Evolutionary conservation across 1,284 basidiomycete genomes (phyloP).

Genomic region (Moniliophthora roreri): DNA sequence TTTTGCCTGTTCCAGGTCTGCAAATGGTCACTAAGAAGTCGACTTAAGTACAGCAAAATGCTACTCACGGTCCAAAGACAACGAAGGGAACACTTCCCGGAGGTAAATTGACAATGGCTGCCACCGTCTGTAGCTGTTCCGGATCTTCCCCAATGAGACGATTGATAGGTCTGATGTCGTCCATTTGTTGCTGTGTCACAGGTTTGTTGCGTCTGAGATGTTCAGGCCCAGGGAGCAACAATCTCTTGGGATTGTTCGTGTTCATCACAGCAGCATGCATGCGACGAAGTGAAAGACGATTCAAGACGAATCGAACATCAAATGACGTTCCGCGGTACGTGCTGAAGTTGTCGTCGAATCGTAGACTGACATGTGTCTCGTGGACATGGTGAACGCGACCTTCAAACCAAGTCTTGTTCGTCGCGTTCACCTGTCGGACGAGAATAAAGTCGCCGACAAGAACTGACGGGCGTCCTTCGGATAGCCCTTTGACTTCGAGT

Average conservation of each 20-base stretch:
- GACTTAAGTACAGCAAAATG: background rate
- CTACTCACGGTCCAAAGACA: slow-evolving; percentile 53
- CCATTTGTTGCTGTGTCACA: slow-evolving; percentile 25
- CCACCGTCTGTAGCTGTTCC: slow-evolving; percentile 46
- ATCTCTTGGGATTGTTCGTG: slow-evolving; percentile 31
- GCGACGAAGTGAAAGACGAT: slow-evolving; percentile 46
- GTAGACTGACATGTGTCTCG: slow-evolving; percentile 38
- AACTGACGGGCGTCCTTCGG: slow-evolving; percentile 49
- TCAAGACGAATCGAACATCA: slow-evolving; percentile 49
- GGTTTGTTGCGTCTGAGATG: slow-evolving; percentile 25
- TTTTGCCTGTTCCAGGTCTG: slow-evolving; percentile 42
- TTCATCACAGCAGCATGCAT: slow-evolving; percentile 48
- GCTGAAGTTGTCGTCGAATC: slow-evolving; percentile 43
- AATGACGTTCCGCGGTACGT: slow-evolving; percentile 41
- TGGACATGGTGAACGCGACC: slow-evolving; percentile 48
- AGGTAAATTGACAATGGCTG: slow-evolving; percentile 44
- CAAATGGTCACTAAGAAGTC: background rate
- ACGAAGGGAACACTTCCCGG: slow-evolving; percentile 50
- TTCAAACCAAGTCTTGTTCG: slow-evolving; percentile 41
- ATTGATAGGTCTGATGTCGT: slow-evolving; percentile 31
- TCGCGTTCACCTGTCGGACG: slow-evolving; percentile 28
- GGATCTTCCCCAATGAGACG: slow-evolving; percentile 36
- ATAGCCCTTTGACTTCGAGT: slow-evolving; percentile 46
- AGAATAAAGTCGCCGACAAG: slow-evolving; percentile 53
- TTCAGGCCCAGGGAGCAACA: slow-evolving; percentile 43